These are phyloP conservation scores for Fusarium virguliforme DNA, from an alignment of 2,329 filamentous ascomycete species.

Conservation along the genomic window DNA sequence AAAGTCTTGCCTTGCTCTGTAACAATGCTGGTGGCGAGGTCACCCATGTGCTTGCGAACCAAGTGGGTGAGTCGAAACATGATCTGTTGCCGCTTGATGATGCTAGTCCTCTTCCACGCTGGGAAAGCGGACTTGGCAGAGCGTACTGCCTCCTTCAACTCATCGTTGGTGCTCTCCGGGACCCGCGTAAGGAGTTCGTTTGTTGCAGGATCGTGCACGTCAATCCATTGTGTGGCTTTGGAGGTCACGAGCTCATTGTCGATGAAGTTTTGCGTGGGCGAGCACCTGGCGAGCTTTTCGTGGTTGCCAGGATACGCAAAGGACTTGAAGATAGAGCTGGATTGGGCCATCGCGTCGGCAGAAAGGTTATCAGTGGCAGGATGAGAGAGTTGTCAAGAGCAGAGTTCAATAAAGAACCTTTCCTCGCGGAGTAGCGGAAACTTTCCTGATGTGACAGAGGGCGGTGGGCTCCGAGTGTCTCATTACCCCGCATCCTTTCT, in stretches of 20 bases:
- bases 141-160: slow-evolving; percentile 78
- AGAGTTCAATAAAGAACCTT: slow-evolving; percentile 13
- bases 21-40: slow-evolving; percentile 82
- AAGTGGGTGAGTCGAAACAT: slow-evolving; percentile 83
- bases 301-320: slow-evolving; percentile 48
- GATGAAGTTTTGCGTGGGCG: slow-evolving; percentile 80
- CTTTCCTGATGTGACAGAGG: slow-evolving; percentile 26
- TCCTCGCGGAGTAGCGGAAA: slow-evolving; percentile 25
- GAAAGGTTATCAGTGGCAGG: not conserved
- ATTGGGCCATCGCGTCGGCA: slow-evolving; percentile 27
- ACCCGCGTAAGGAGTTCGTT: slow-evolving; percentile 84
- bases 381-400: not conserved
- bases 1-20: slow-evolving; percentile 86
- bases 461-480: slow-evolving; percentile 36
- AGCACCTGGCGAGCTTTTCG: slow-evolving; percentile 37
- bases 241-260: slow-evolving; percentile 80
- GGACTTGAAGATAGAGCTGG: slow-evolving; percentile 36
- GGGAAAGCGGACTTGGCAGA: slow-evolving; percentile 80
- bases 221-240: slow-evolving; percentile 76
- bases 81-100: slow-evolving; percentile 80
- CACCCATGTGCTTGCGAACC: slow-evolving; percentile 84
- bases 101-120: slow-evolving; percentile 75
- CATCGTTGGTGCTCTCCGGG: slow-evolving; percentile 80
- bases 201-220: slow-evolving; percentile 83
- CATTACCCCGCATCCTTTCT: slow-evolving; percentile 36